Base-by-base conservation (phyloP, 2,329 filamentous ascomycete species). In the Claviceps sp. region DNA sequence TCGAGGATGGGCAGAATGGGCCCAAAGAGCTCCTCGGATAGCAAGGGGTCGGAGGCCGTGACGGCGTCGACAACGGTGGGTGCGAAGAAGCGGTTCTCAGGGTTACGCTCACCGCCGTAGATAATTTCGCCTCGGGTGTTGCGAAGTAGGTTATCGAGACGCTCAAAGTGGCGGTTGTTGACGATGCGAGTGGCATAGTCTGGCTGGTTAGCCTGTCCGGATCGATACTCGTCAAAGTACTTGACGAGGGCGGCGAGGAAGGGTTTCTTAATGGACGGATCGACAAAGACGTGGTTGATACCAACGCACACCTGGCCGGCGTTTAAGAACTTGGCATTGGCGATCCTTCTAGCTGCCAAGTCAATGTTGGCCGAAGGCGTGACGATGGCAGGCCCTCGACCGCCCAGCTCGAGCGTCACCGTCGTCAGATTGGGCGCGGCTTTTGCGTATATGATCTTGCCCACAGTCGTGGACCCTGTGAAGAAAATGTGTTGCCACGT, bases 401-500 rank as follows among this genome's bases (percentile, higher is more conserved):
- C 73, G 6, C 72, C 72, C 1, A 76, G 60, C 53, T 76, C 72
- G 2, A 75, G 61, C 0, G 66, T 66, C 1, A 64, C 63, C 0
- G 70, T 68, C 0, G 72, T 74, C n/a, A 75, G 62, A 52, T 73
- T 58, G 42, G 68, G 69, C 3, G 71, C 71, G 2, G 72, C 71
- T 4, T 70, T 69, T 1, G 57, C 56, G 48, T 63, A 59, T 16
- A 75, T 59, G 13, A 68, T 62, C 23, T 63, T 64, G 7, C 60
- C 72, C 14, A 73, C 61, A 16, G 55, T 60, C 9, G 63, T 59
- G 1, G 66, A 69, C 0, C 71, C 71, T 0, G 71, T 74, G 56
- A 69, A 74, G 61, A 73, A 74, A 45, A 74, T 70, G 52, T 72
- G 66, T 55, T 72, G 62, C 53, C 67, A 73, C 49, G 63, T 65